Evolutionary conservation across 2,329 filamentous ascomycete genomes (phyloP).

Genomic region (Ceratocystis cacaofunesta): DNA sequence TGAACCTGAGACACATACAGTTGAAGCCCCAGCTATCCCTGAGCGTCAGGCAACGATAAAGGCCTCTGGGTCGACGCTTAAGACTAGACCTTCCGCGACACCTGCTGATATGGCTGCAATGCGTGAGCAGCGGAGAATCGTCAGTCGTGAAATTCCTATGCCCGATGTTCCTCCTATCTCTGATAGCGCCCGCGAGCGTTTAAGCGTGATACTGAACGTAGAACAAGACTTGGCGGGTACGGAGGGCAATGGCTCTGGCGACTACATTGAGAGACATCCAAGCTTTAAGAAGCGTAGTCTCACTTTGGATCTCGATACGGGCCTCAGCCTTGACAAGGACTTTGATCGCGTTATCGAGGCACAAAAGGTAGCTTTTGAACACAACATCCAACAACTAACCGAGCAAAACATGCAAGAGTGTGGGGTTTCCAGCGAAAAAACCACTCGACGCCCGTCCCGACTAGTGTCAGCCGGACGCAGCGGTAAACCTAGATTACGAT

Average conservation of each 20-base stretch:
- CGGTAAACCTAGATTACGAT: not conserved
- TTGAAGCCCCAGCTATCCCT: slow-evolving; percentile 52
- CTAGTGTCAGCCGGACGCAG: slow-evolving; percentile 9
- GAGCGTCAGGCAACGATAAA: slow-evolving; percentile 80
- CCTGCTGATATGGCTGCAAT: slow-evolving; percentile 72
- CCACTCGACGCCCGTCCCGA: not conserved
- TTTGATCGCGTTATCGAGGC: slow-evolving; percentile 90
- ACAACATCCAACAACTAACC: slow-evolving; percentile 11
- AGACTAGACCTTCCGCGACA: slow-evolving; percentile 76
- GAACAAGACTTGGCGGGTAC: slow-evolving; percentile 26
- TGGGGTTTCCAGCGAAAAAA: slow-evolving; percentile 1
- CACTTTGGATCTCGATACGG: slow-evolving; percentile 66
- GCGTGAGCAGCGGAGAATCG: slow-evolving; percentile 71
- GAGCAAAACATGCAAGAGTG: not conserved
- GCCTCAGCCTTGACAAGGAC: slow-evolving; percentile 76
- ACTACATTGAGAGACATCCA: slow-evolving; percentile 45
- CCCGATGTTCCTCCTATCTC: slow-evolving; percentile 38
- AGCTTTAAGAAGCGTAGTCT: slow-evolving; percentile 73
- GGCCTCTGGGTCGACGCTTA: slow-evolving; percentile 70
- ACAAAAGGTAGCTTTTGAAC: slow-evolving; percentile 70
- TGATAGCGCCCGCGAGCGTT: slow-evolving; percentile 36
- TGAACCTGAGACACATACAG: slow-evolving; percentile 27
- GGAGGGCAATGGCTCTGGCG: slow-evolving; percentile 22
- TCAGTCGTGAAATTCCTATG: slow-evolving; percentile 59
- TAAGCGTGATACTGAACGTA: slow-evolving; percentile 36